Conservation (phyloP, 2,329 filamentous ascomycete genomes). For the Arthrobotrys iridis region DNA sequence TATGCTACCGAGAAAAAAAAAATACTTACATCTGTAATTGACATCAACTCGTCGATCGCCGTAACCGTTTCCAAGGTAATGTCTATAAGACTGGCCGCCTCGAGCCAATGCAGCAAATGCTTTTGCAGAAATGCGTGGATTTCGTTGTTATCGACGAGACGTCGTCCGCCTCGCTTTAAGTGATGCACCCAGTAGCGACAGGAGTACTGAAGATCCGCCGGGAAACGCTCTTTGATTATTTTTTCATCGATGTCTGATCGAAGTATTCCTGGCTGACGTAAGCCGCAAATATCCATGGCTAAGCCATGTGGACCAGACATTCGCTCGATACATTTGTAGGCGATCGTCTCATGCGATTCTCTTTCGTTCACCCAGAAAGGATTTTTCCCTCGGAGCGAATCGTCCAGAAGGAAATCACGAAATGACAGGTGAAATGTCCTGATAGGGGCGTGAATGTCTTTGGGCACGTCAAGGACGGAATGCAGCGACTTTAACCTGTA, state of each 20-base stretch:
- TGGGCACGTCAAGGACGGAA: slow-evolving; percentile 11
- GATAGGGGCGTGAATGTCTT: background rate
- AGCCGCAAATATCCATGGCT: background rate
- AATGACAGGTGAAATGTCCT: slow-evolving; percentile 5
- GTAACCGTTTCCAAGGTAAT: slow-evolving; percentile 55
- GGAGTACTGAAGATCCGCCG: background rate
- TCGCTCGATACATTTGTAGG: background rate
- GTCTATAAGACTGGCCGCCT: slow-evolving; percentile 60
- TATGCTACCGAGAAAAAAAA: background rate
- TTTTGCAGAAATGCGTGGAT: slow-evolving; percentile 60
- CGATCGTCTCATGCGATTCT: background rate
- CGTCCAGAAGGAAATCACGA: background rate
- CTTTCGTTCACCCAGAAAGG: background rate
- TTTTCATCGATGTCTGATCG: slow-evolving; percentile 1
- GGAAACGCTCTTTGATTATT: slow-evolving; percentile 1
- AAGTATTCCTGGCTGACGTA: background rate
- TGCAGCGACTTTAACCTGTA: background rate
- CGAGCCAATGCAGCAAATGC: slow-evolving; percentile 61
- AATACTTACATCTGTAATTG: slow-evolving; percentile 5
- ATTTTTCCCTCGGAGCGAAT: background rate
- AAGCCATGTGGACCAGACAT: background rate
- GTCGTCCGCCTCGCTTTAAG: background rate
- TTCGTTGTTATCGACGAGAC: slow-evolving; percentile 55
- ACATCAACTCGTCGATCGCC: slow-evolving; percentile 14
- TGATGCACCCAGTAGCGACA: background rate